A percentile compares a stretch with the other conserved stretches of the same genome.
phyloP scores from a whole-genome alignment of 768 basidiomycete genomes.

The Suillus brevipes region DNA sequence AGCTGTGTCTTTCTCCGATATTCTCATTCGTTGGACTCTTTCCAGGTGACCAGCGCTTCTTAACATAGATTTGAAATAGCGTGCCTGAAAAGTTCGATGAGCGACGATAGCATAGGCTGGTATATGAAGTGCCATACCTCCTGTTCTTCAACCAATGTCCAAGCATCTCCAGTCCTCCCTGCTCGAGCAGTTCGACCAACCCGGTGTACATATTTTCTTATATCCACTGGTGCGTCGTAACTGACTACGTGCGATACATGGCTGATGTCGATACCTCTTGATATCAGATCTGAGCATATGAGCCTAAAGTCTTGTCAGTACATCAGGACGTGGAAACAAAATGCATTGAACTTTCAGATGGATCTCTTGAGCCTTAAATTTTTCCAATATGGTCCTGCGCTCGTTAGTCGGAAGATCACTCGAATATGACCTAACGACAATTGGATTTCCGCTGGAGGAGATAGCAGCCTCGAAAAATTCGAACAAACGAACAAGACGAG shows the following conservation, averaged over 20 bases:
- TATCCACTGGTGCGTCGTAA: slow-evolving; percentile 96
- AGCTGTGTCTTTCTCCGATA: slow-evolving; percentile 61
- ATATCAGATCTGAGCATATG: slow-evolving; percentile 95
- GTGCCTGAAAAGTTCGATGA: slow-evolving; percentile 50
- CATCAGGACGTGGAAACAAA: neutral
- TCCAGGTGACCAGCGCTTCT: slow-evolving; percentile 68
- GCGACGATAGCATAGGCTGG: neutral
- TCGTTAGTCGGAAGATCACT: slow-evolving; percentile 78
- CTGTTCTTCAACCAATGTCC: slow-evolving; percentile 95
- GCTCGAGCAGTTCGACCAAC: slow-evolving; percentile 96
- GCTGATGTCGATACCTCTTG: slow-evolving; percentile 93
- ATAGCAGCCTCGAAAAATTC: slow-evolving; percentile 71
- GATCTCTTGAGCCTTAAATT: slow-evolving; percentile 79
- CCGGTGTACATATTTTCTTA: slow-evolving; percentile 97
- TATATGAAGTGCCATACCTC: slow-evolving; percentile 48
- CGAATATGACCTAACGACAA: slow-evolving; percentile 75
- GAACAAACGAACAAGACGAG: slow-evolving; percentile 77
- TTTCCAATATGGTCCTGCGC: slow-evolving; percentile 73
- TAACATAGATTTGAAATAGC: slow-evolving; percentile 85
- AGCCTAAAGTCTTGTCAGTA: slow-evolving; percentile 50
- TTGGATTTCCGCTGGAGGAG: slow-evolving; percentile 16
- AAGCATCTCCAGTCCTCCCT: slow-evolving; percentile 84
- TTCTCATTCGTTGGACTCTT: slow-evolving; percentile 65
- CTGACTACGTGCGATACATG: slow-evolving; percentile 91
- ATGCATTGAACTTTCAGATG: slow-evolving; percentile 61